Percentiles rank a stretch among this genome's conserved stretches.
Evolutionary conservation across 2,329 filamentous ascomycete genomes (phyloP).

Genomic region (Alternaria metachromatica): DNA sequence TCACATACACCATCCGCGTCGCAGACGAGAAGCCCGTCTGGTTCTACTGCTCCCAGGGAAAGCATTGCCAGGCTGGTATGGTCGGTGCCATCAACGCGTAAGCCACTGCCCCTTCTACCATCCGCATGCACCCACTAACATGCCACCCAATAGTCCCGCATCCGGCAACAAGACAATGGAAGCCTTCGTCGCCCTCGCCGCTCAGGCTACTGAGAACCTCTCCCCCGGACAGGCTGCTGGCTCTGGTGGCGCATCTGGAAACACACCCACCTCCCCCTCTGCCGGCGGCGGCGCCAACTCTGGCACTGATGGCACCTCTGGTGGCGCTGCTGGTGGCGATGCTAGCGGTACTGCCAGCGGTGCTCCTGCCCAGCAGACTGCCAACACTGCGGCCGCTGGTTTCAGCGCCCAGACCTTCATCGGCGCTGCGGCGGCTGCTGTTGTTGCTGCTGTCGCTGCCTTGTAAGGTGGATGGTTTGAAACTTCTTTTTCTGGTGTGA

Average conservation of each 20-base stretch:
- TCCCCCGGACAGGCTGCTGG: slow-evolving; percentile 47
- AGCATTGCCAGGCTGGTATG: slow-evolving; percentile 79
- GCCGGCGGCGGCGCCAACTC: slow-evolving; percentile 10
- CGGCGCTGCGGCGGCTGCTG: slow-evolving; percentile 32
- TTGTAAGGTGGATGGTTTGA: slow-evolving; percentile 23
- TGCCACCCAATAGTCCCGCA: slow-evolving; percentile 22
- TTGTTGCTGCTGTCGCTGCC: slow-evolving; percentile 31
- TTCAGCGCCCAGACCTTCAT: slow-evolving; percentile 32
- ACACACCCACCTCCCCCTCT: slow-evolving; percentile 12
- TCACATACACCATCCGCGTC: slow-evolving; percentile 75
- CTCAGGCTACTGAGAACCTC: slow-evolving; percentile 50
- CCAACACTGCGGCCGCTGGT: slow-evolving; percentile 32
- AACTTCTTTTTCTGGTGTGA: background rate
- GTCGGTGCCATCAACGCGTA: slow-evolving; percentile 79
- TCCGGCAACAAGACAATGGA: slow-evolving; percentile 47
- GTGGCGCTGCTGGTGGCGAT: slow-evolving; percentile 12
- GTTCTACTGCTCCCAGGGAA: slow-evolving; percentile 77
- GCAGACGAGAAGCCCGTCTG: slow-evolving; percentile 75
- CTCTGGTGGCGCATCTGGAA: slow-evolving; percentile 16
- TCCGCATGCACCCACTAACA: slow-evolving; percentile 22
- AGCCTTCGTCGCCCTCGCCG: slow-evolving; percentile 47
- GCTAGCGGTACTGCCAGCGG: slow-evolving; percentile 16
- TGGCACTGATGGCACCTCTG: slow-evolving; percentile 6
- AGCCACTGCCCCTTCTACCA: slow-evolving; percentile 35
- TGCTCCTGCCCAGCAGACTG: slow-evolving; percentile 33